phyloP scores from a whole-genome alignment of 208 protist genomes.

The Trypanosoma rangeli region DNA sequence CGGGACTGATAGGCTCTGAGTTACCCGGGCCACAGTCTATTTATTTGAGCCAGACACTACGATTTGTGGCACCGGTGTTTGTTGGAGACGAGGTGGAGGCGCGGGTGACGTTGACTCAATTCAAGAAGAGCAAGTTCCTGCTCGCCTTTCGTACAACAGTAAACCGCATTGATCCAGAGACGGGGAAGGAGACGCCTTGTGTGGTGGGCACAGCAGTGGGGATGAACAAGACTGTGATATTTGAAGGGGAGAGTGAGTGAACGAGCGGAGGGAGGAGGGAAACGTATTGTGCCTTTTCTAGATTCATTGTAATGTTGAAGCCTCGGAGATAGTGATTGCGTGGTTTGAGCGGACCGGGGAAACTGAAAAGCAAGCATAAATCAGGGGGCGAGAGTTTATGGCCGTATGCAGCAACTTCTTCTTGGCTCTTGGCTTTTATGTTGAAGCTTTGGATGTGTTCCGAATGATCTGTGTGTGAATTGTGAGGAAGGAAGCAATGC shows the following conservation, averaged over 20 bases:
- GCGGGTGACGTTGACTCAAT: slow-evolving; percentile 64
- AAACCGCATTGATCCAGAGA: slow-evolving; percentile 51
- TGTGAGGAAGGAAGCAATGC: no score
- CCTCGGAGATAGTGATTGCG: neutral
- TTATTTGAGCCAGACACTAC: slow-evolving; percentile 84
- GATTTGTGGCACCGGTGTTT: slow-evolving; percentile 75
- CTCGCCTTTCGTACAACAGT: slow-evolving; percentile 74
- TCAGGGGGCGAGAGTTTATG: no score
- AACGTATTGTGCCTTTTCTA: neutral
- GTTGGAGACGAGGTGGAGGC: slow-evolving; percentile 80
- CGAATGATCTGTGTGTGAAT: no score
- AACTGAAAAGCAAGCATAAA: neutral
- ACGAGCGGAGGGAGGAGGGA: slow-evolving; percentile 18
- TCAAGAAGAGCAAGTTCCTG: slow-evolving; percentile 55
- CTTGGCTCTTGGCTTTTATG: no score
- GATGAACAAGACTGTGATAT: slow-evolving; percentile 78
- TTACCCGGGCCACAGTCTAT: slow-evolving; percentile 83
- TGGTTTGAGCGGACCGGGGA: neutral
- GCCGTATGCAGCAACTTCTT: no score
- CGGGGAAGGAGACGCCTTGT: slow-evolving; percentile 53
- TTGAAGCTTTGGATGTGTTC: no score
- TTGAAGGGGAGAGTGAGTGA: slow-evolving; percentile 85
- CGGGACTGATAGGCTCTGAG: slow-evolving; percentile 76
- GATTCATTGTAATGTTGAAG: neutral
- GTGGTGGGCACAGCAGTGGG: slow-evolving; percentile 73